Evolutionary conservation across 208 protist genomes (phyloP).

Genomic region (Leishmania arabica): DNA sequence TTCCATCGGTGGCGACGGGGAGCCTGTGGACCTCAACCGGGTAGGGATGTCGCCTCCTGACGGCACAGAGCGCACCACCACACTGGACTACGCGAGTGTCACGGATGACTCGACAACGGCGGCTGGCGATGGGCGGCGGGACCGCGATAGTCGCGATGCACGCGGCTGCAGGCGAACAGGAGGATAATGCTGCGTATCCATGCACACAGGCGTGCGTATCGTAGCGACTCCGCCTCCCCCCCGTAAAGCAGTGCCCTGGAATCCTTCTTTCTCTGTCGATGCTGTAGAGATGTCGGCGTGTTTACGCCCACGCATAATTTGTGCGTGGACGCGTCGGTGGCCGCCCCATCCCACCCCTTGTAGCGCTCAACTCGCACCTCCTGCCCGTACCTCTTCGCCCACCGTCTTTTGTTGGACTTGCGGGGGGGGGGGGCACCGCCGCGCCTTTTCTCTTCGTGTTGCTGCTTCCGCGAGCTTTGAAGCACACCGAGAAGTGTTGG

Average conservation of each 20-base stretch:
- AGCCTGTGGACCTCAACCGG: slow-evolving; percentile 7
- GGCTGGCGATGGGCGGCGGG: background rate
- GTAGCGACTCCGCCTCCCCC: too few relatives aligned
- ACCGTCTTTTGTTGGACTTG: background rate
- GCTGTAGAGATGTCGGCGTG: background rate
- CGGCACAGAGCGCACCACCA: slow-evolving; percentile 23
- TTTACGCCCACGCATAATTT: background rate
- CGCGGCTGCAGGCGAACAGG: background rate
- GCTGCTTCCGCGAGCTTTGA: background rate
- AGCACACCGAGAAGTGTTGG: background rate
- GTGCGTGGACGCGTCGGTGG: background rate
- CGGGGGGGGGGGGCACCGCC: too few relatives aligned
- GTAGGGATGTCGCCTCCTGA: background rate
- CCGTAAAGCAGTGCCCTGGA: background rate
- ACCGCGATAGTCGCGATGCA: background rate
- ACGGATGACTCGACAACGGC: slow-evolving; percentile 19
- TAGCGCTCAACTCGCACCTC: too few relatives aligned
- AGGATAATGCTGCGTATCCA: background rate
- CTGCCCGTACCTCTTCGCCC: background rate
- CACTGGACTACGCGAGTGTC: slow-evolving; percentile 26
- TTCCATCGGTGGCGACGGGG: slow-evolving; percentile 5
- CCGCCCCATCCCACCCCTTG: too few relatives aligned
- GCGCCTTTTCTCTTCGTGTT: background rate
- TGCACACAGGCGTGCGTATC: background rate
- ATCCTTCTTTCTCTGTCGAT: background rate